Base-by-base conservation (phyloP, 305 asterid species). In the Striga hermonthica region DNA sequence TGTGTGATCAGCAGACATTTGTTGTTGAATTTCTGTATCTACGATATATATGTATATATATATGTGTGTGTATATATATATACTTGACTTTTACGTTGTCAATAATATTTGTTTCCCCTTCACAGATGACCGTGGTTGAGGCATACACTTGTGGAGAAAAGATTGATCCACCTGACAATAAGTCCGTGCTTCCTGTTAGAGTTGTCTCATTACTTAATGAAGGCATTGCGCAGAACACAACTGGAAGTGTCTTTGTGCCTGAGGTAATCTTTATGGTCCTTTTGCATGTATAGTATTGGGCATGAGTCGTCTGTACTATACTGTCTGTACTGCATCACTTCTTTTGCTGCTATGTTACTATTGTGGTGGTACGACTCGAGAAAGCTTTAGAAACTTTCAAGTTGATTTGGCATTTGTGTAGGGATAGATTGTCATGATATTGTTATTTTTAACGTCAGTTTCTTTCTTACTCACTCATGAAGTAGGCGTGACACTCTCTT, bases 121-220 rank as follows among this genome's bases (percentile, higher is more conserved):
- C 60, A 34, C 80, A 88, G 97, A 90, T 90, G 99, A 82, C 97
- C 6, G 97, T 90, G 68, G 97, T 93, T 61, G 95, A 83, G 80
- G 94, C 71, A 40, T 78, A 73, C 79, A 73, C 88, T 69, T 72
- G 85, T 63, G 89, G 92, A 14, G 77, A 75, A 73, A 86, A 82
- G 72, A 80, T 90, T 55, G 78, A 81, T 62, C 74, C 77, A 38
- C 81, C 95, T 55, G 91, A 88, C 71, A 72, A 80, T 68, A 84
- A 69, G 75, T 81, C 89, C 36, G 52, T 53, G 56, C 70, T 88
- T 74, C 88, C 97, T 53, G 76, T 83, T 45, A 69, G 72, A 22
- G 78, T 78, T 44, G 11, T 71, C 62, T 74, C 90, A 69, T 81
- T 88, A 70, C 89, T 93, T 68, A 69, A 77, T 70, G 97, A 90